Percentiles rank a stretch among this genome's conserved stretches.
phyloP scores from a whole-genome alignment of 2,329 filamentous ascomycete genomes.

The Pseudogymnoascus sp. region DNA sequence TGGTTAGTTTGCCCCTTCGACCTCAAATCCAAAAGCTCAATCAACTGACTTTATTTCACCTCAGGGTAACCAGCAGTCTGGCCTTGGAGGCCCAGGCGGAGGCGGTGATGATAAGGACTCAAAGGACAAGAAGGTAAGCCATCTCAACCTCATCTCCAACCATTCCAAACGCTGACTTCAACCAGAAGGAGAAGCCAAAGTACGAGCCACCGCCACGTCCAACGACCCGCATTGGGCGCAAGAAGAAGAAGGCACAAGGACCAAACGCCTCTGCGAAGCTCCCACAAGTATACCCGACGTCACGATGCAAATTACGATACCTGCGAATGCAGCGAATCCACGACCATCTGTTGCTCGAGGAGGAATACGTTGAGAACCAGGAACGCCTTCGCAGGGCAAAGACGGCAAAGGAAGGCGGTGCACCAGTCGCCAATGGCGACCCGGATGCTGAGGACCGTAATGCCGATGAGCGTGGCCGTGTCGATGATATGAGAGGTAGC shows the following conservation, averaged over 20 bases:
- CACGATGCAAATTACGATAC: slow-evolving; percentile 93
- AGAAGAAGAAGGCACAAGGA: slow-evolving; percentile 94
- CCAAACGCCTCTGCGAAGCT: slow-evolving; percentile 93
- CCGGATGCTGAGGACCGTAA: slow-evolving; percentile 73
- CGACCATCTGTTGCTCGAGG: slow-evolving; percentile 91
- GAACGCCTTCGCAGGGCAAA: slow-evolving; percentile 91
- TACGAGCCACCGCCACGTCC: slow-evolving; percentile 97
- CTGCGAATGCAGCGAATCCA: slow-evolving; percentile 98
- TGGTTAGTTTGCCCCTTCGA: slow-evolving; percentile 7
- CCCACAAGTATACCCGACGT: slow-evolving; percentile 86
- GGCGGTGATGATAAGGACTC: slow-evolving; percentile 71
- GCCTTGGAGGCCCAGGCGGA: slow-evolving; percentile 32
- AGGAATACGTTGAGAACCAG: slow-evolving; percentile 99
- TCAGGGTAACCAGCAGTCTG: slow-evolving; percentile 36
- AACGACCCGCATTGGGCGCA: slow-evolving; percentile 91
- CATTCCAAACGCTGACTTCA: slow-evolving; percentile 5
- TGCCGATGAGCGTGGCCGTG: slow-evolving; percentile 86
- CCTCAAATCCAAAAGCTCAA: not conserved
- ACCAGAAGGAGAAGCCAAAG: slow-evolving; percentile 98
- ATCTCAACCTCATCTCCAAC: not conserved
- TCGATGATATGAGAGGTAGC: slow-evolving; percentile 97
- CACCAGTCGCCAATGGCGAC: slow-evolving; percentile 52
- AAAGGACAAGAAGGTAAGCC: slow-evolving; percentile 83
- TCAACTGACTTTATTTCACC: not conserved
- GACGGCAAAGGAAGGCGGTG: slow-evolving; percentile 61